Evolutionary conservation across 495 filamentous ascomycete species (phyloP).

Genomic region (Lindgomyces ingoldianus): DNA sequence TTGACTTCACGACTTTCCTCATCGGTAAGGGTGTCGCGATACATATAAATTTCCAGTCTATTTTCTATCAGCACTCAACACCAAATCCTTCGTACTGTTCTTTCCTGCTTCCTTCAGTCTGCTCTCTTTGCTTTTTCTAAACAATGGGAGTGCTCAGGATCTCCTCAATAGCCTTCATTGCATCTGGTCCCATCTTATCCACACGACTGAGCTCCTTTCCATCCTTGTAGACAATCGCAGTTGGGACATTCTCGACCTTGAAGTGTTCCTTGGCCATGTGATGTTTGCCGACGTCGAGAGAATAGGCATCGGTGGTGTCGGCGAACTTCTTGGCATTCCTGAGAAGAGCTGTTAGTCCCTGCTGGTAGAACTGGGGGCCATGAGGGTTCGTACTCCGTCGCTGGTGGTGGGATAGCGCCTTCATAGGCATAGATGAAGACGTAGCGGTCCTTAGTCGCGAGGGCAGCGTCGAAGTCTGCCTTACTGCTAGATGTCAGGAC

Average conservation of each 20-base stretch:
- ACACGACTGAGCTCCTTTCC: constrained; percentile 38
- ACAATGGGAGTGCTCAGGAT: constrained; percentile 8
- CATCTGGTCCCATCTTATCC: constrained; percentile 24
- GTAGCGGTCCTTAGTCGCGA: constrained; percentile 37
- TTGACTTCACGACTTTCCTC: too few relatives aligned
- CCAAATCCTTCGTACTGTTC: too few relatives aligned
- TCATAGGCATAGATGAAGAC: constrained; percentile 41
- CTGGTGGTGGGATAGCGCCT: constrained; percentile 20
- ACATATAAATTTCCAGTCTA: too few relatives aligned
- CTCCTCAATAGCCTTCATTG: constrained; percentile 28
- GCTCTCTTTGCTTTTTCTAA: not conserved
- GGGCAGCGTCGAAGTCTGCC: constrained; percentile 36
- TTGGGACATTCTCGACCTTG: constrained; percentile 30
- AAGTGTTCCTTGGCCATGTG: constrained; percentile 34
- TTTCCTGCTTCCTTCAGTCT: not conserved
- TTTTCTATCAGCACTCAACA: not conserved
- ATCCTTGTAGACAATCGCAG: constrained; percentile 37
- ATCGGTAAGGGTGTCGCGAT: too few relatives aligned
- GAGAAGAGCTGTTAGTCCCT: not conserved
- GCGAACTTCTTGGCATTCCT: constrained; percentile 33
- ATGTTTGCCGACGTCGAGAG: constrained; percentile 33
- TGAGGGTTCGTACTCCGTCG: constrained; percentile 35
- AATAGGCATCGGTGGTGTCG: constrained; percentile 35
- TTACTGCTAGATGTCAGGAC: constrained; percentile 19
- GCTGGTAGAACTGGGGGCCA: not conserved